Base-by-base conservation (phyloP, 2,329 filamentous ascomycete species). In the Colletotrichum shisoi region DNA sequence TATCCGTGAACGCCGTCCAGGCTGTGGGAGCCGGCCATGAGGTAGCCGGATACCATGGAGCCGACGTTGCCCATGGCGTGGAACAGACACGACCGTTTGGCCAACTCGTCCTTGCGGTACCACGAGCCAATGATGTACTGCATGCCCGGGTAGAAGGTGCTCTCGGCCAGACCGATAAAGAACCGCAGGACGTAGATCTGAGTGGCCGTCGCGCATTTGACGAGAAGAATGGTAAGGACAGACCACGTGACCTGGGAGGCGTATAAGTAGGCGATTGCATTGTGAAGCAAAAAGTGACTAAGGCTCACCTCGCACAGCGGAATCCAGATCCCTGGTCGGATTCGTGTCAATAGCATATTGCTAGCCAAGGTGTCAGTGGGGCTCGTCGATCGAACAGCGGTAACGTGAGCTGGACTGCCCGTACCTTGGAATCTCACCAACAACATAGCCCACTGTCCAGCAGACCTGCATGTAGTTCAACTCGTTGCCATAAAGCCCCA, bases 41-140 rank as follows among this genome's bases (percentile, higher is more conserved):
- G 76, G 64, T 85, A 87, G 1, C 84, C 85, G n/a, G 82, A 83
- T 54, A 87, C 82, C 81, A 87, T 85, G n/a, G 78, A 76, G 0
- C 83, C 85, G 0, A 86, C 77, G 4, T 81, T 82, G 9, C 84
- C 82, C 31, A 81, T 83, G 0, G 84, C 79, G 60, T 82, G 78
- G 70, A 83, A 82, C 39, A 83, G 78, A 61, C 79, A 80, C 0
- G 79, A 77, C 5, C 85, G 80, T 70, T 87, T 87, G 61, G 83
- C 86, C 0, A 83, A 77, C 68, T 82, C 80, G 3, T 69, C 65
- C 70, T 78, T 72, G 21, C 75, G 73, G 66, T 82, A 82, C 81
- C 80, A 83, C 0, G 76, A 79, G 3, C 80, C 79, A 24, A 83
- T 78, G n/a, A 82, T 73, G 59, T 79, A 81, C 62, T 79, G 76